Conservation (phyloP, 1,284 basidiomycete species). For the Rhodotorula glutinis region DNA sequence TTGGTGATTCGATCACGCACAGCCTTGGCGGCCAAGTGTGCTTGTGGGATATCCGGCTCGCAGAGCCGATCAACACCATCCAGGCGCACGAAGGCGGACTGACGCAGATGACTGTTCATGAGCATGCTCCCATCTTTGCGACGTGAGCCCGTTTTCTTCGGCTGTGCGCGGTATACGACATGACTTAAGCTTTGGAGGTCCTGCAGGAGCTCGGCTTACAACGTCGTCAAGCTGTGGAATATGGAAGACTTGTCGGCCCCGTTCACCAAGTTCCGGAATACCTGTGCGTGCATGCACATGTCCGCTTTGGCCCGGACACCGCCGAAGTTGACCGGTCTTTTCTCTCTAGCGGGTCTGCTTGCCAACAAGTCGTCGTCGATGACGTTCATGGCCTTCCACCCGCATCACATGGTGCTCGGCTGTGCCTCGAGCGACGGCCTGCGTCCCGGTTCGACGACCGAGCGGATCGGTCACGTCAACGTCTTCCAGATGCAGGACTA, state of each 20-base stretch:
- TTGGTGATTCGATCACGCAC: slow-evolving; percentile 3
- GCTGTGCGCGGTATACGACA: not conserved
- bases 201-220: slow-evolving; percentile 29
- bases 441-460: slow-evolving; percentile 9
- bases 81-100: slow-evolving; percentile 69
- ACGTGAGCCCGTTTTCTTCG: slow-evolving; percentile 57
- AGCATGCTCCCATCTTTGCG: slow-evolving; percentile 79
- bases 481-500: slow-evolving; percentile 27
- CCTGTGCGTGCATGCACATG: slow-evolving; percentile 20
- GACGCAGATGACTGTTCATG: slow-evolving; percentile 82
- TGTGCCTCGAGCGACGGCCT: slow-evolving; percentile 25
- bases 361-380: slow-evolving; percentile 19
- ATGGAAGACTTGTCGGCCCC: slow-evolving; percentile 37
- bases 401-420: slow-evolving; percentile 44
- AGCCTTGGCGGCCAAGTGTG: slow-evolving; percentile 88
- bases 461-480: slow-evolving; percentile 22
- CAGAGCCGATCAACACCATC: slow-evolving; percentile 65
- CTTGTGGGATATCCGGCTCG: slow-evolving; percentile 82
- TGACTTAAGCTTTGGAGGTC: not conserved
- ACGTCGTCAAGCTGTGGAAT: slow-evolving; percentile 44
- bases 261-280: slow-evolving; percentile 43
- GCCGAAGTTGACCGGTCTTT: not conserved
- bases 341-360: slow-evolving; percentile 20
- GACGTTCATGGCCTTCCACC: slow-evolving; percentile 43
- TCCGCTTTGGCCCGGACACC: not conserved